These are phyloP conservation scores for Gracilariopsis chorda DNA, from an alignment of 23 red algal genomes.

Conservation along the genomic window DNA sequence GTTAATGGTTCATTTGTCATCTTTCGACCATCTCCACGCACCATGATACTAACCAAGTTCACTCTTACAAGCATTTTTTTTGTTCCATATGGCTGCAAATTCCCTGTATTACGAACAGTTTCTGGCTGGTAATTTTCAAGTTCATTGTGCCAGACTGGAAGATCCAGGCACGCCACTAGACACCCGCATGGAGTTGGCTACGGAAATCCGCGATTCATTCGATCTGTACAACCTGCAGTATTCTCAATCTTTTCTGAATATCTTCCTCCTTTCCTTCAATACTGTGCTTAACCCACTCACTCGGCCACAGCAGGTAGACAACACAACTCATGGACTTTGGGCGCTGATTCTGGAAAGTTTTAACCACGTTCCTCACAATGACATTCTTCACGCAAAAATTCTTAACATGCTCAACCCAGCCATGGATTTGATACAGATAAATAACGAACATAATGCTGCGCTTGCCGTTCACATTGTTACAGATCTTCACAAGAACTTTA, in stretches of 20 bases:
- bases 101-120: too few relatives aligned
- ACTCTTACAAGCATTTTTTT: too few relatives aligned
- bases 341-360: conserved; percentile 75
- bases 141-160: conserved; percentile 36
- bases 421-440: conserved; percentile 57
- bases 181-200: conserved; percentile 42
- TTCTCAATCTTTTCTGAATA: conserved; percentile 68
- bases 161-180: conserved; percentile 43
- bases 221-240: conserved; percentile 70
- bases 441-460: conserved; percentile 84
- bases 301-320: conserved; percentile 73
- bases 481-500: conserved; percentile 86
- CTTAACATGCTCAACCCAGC: conserved; percentile 50
- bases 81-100: too few relatives aligned
- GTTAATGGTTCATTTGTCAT: too few relatives aligned
- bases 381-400: conserved; percentile 52
- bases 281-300: conserved; percentile 61
- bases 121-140: conserved; percentile 11
- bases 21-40: too few relatives aligned
- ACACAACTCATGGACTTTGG: conserved; percentile 55
- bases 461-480: conserved; percentile 84
- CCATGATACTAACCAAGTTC: too few relatives aligned
- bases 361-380: conserved; percentile 74
- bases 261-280: conserved; percentile 75
- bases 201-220: conserved; percentile 75